Evolutionary conservation across 495 filamentous ascomycete genomes (phyloP).

Genomic region (Chaetomidium leptoderma): DNA sequence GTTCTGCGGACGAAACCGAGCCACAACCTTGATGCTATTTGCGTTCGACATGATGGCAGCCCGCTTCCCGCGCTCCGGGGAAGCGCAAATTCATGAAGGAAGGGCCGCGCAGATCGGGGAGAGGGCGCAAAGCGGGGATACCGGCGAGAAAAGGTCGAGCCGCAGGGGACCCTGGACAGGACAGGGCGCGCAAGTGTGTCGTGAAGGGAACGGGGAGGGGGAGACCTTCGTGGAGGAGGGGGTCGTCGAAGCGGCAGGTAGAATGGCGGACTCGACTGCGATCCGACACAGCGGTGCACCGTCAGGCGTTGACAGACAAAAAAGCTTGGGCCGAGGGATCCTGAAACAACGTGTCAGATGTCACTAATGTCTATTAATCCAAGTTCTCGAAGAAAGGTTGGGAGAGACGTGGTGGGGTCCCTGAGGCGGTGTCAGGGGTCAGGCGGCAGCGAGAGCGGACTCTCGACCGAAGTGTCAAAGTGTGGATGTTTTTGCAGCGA

Average conservation of each 20-base stretch:
- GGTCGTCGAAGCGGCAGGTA: neutral
- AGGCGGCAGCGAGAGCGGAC: neutral
- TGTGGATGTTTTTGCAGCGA: conserved; percentile 7
- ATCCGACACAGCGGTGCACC: neutral
- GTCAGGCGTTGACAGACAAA: conserved; percentile 10
- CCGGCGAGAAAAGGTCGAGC: neutral
- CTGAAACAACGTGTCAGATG: conserved; percentile 13
- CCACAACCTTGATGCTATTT: conserved; percentile 76
- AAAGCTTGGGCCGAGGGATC: neutral
- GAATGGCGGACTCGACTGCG: neutral
- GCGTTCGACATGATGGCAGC: conserved; percentile 46
- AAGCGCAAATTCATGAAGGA: conserved; percentile 35
- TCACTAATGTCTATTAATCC: conserved; percentile 3
- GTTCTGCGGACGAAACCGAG: conserved; percentile 96
- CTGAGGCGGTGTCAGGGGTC: conserved; percentile 17
- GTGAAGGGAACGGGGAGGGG: neutral
- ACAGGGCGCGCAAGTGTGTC: neutral
- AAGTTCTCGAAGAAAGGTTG: conserved; percentile 11
- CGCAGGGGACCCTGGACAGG: neutral
- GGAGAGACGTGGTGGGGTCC: conserved; percentile 14
- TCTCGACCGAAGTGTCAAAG: neutral
- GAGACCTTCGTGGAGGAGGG: no score
- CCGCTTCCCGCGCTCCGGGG: conserved; percentile 34
- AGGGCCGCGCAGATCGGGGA: conserved; percentile 5
- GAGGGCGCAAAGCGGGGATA: conserved; percentile 5